Percentiles rank a stretch among this genome's conserved stretches.
These are phyloP conservation scores for Ganoderma meredithae DNA, from an alignment of 1,284 basidiomycete genomes.

Conservation along the genomic window DNA sequence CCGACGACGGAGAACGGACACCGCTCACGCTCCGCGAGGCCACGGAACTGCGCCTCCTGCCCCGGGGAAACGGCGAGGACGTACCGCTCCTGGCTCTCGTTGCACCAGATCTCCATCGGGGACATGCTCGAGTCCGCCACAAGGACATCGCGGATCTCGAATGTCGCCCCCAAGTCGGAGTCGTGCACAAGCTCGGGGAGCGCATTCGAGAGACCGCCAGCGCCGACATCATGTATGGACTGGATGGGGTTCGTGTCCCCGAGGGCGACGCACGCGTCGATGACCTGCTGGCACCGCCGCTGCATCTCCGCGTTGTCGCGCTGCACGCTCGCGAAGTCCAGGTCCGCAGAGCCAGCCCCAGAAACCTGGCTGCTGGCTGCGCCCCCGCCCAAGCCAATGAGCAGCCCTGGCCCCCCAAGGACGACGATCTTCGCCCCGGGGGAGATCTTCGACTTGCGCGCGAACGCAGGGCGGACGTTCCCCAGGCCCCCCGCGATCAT, in stretches of 20 bases:
- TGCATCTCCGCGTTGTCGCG: conserved; percentile 99
- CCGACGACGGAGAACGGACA: conserved; percentile 96
- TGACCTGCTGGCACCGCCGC: conserved; percentile 95
- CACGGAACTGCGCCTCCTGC: conserved; percentile 69
- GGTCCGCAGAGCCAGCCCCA: conserved; percentile 86
- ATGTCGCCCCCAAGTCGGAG: conserved; percentile 87
- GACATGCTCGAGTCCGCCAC: conserved; percentile 95
- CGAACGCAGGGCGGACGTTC: conserved; percentile 86
- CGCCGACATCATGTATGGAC: conserved; percentile 98
- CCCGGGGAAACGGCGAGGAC: conserved; percentile 87
- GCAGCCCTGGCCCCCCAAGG: conserved; percentile 95
- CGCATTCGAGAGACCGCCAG: conserved; percentile 96
- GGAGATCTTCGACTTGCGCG: conserved; percentile 78
- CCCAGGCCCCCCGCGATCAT: conserved; percentile 99
- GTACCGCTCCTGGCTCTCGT: conserved; percentile 98
- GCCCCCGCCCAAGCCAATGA: conserved; percentile 97
- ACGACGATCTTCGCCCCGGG: conserved; percentile 90
- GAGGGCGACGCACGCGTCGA: conserved; percentile 86
- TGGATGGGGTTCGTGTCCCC: conserved; percentile 84
- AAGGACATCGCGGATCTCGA: conserved; percentile 94
- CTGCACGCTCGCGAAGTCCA: conserved; percentile 98
- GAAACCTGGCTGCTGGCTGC: conserved; percentile 94
- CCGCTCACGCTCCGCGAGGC: conserved; percentile 87
- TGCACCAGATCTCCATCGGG: conserved; percentile 99
- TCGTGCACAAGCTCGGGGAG: conserved; percentile 98